phyloP scores from a whole-genome alignment of 2,329 filamentous ascomycete genomes.

The Trichoderma atrobrunneum region DNA sequence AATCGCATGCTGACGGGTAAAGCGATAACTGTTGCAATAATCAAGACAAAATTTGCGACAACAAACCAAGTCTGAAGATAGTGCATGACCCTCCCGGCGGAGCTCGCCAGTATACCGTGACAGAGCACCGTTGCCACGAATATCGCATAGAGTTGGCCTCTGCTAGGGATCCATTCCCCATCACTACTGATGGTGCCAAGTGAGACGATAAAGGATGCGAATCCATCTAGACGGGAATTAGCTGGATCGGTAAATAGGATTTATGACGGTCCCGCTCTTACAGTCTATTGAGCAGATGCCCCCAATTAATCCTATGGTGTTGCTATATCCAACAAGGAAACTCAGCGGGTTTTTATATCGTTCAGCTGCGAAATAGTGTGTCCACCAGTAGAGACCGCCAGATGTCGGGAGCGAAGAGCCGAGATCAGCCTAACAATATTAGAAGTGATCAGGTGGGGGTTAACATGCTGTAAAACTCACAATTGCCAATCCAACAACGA shows the following conservation, averaged over 20 bases:
- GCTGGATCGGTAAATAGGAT: not conserved
- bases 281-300: constrained; percentile 9
- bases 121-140: not conserved
- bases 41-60: not conserved
- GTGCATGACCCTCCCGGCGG: not conserved
- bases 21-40: not conserved
- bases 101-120: not conserved
- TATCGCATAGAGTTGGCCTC: not conserved
- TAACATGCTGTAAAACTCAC: not conserved
- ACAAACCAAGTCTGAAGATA: constrained; percentile 10
- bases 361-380: constrained; percentile 2
- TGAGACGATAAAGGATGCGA: constrained; percentile 1
- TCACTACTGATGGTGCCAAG: not conserved
- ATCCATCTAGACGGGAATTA: not conserved
- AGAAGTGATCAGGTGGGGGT: not conserved
- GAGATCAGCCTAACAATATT: not conserved
- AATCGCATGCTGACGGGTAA: constrained; percentile 3
- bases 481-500: not conserved
- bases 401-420: constrained; percentile 6
- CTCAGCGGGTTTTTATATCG: not conserved
- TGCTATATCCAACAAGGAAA: constrained; percentile 7
- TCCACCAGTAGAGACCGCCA: constrained; percentile 7
- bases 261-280: not conserved
- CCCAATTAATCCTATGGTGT: not conserved
- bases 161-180: not conserved